Conservation (phyloP, 1,139 yeast species). For the Saccharomycopsis hybrid region DNA sequence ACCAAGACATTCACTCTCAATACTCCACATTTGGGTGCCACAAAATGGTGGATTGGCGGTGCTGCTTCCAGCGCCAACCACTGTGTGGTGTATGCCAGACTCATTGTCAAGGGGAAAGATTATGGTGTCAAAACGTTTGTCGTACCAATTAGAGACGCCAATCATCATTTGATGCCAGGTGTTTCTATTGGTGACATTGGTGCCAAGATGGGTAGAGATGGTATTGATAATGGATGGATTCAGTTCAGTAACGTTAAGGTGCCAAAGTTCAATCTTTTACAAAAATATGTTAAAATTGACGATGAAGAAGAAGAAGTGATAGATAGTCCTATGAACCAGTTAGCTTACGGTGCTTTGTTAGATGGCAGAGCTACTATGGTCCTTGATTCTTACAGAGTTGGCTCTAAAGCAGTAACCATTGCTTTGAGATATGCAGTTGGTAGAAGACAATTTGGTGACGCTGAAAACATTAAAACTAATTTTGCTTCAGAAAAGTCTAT, state of each 20-base stretch:
- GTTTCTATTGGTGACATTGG: constrained; percentile 87
- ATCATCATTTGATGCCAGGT: constrained; percentile 69
- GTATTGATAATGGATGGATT: constrained; percentile 92
- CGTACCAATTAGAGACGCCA: constrained; percentile 75
- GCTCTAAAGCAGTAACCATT: constrained; percentile 74
- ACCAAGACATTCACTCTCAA: constrained; percentile 66
- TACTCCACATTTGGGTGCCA: constrained; percentile 87
- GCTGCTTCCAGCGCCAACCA: constrained; percentile 94
- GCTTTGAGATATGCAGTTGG: constrained; percentile 87
- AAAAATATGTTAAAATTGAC: constrained; percentile 70
- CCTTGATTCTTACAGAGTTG: constrained; percentile 71
- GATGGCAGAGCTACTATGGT: constrained; percentile 92
- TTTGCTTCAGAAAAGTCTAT: constrained; percentile 2
- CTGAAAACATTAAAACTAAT: constrained; percentile 20
- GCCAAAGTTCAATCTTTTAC: constrained; percentile 79
- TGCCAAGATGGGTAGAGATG: constrained; percentile 79
- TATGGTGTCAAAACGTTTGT: constrained; percentile 88
- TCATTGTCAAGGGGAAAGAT: constrained; percentile 75
- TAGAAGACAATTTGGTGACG: constrained; percentile 70
- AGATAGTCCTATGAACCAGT: constrained; percentile 77
- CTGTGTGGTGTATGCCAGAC: constrained; percentile 72
- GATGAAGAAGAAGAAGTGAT: constrained; percentile 58
- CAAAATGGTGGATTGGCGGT: constrained; percentile 99
- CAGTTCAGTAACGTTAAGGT: constrained; percentile 77
- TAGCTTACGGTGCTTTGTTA: constrained; percentile 78